These are phyloP conservation scores for Silene coronaria DNA, from an alignment of 179 eudicot genomes.

Conservation along the genomic window DNA sequence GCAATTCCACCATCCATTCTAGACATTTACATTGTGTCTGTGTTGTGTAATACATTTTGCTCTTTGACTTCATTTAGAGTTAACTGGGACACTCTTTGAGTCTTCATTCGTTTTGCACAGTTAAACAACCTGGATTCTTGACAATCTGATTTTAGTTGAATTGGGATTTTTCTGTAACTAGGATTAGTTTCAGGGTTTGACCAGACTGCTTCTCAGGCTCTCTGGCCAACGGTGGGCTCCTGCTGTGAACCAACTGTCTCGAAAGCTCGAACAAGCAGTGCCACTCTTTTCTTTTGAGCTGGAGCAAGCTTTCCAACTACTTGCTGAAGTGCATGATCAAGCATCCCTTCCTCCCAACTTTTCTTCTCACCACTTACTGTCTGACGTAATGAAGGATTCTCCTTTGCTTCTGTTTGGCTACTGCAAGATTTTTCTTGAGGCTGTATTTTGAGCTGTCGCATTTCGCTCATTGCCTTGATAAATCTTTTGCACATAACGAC, in stretches of 20 bases:
- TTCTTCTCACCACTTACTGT: conserved; percentile 44
- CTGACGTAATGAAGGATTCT: conserved; percentile 38
- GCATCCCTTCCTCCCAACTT: conserved; percentile 80
- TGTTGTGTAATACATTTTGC: background rate
- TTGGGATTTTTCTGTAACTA: background rate
- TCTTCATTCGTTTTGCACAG: background rate
- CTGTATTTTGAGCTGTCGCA: conserved; percentile 36
- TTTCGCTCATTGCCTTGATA: conserved; percentile 67
- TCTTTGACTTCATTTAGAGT: background rate
- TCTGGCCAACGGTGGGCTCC: conserved; percentile 12
- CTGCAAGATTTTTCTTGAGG: conserved; percentile 22
- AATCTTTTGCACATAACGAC: conserved; percentile 63
- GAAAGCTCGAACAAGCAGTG: conserved; percentile 80
- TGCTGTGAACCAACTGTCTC: conserved; percentile 51
- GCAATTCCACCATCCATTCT: background rate
- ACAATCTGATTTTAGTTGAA: background rate
- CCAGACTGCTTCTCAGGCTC: conserved; percentile 14
- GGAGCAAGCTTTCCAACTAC: conserved; percentile 67
- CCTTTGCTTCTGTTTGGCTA: conserved; percentile 35
- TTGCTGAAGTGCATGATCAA: conserved; percentile 79
- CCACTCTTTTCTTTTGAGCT: conserved; percentile 66
- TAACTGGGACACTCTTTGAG: background rate
- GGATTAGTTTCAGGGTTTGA: background rate
- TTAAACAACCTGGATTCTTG: background rate
- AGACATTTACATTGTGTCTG: background rate